These are phyloP conservation scores for Entophlyctis luteolus DNA, from an alignment of 192 early-diverging fungal genomes.

Conservation along the genomic window DNA sequence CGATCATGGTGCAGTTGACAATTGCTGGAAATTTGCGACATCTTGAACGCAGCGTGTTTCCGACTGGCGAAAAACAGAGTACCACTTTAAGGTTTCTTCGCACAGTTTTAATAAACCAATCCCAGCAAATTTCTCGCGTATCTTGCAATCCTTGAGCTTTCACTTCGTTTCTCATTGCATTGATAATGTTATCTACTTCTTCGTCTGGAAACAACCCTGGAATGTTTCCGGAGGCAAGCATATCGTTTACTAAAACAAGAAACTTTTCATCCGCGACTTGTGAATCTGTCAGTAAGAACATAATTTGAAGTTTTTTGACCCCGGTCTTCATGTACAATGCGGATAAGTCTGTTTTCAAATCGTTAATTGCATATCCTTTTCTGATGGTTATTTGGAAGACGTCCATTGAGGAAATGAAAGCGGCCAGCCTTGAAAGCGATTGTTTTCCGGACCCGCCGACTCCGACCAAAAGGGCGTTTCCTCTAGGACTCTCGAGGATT, in stretches of 20 bases:
- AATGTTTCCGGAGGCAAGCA: conserved; percentile 63
- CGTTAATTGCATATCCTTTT: conserved; percentile 58
- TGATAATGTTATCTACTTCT: conserved; percentile 63
- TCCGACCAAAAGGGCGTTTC: conserved; percentile 61
- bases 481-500: conserved; percentile 58
- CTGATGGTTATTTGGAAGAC: conserved; percentile 65
- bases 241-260: conserved; percentile 61
- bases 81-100: conserved; percentile 60
- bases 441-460: conserved; percentile 65
- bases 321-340: conserved; percentile 57
- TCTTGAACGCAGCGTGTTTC: conserved; percentile 55
- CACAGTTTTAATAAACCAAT: conserved; percentile 57
- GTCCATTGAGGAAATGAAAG: conserved; percentile 64
- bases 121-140: conserved; percentile 64
- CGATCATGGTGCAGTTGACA: conserved; percentile 53
- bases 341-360: conserved; percentile 57
- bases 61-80: conserved; percentile 64
- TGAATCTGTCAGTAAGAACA: conserved; percentile 61
- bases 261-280: conserved; percentile 68
- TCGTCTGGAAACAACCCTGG: conserved; percentile 67
- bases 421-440: conserved; percentile 55
- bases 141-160: conserved; percentile 59
- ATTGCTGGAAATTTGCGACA: conserved; percentile 57
- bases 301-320: conserved; percentile 58
- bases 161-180: conserved; percentile 60